Evolutionary conservation across 2,329 filamentous ascomycete species (phyloP).

Genomic region (Aspergillus melleus): DNA sequence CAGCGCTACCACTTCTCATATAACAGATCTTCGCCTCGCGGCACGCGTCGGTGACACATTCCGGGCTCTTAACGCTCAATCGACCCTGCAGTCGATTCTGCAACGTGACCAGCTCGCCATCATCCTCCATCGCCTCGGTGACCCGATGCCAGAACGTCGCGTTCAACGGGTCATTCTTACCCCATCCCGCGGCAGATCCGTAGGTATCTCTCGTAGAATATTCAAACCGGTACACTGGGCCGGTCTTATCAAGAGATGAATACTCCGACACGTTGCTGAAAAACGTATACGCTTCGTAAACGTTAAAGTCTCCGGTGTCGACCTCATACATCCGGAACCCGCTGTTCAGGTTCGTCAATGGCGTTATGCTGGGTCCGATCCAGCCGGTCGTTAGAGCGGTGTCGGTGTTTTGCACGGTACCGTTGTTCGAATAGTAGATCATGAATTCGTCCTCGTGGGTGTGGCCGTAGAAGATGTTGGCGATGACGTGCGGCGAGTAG

Average conservation of each 20-base stretch:
- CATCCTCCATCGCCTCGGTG: slow-evolving; percentile 57
- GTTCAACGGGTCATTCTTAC: slow-evolving; percentile 53
- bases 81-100: slow-evolving; percentile 57
- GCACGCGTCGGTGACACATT: slow-evolving; percentile 54
- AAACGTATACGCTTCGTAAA: slow-evolving; percentile 57
- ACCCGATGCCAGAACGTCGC: slow-evolving; percentile 61
- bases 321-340: slow-evolving; percentile 57
- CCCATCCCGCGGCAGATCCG: slow-evolving; percentile 47
- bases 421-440: slow-evolving; percentile 57
- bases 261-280: slow-evolving; percentile 54
- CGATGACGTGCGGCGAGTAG: slow-evolving; percentile 57
- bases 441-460: slow-evolving; percentile 57
- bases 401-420: slow-evolving; percentile 41
- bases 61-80: slow-evolving; percentile 50
- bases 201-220: slow-evolving; percentile 56
- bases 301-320: slow-evolving; percentile 54
- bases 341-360: slow-evolving; percentile 56
- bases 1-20: slow-evolving; percentile 57
- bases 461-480: slow-evolving; percentile 56
- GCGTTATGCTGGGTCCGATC: slow-evolving; percentile 55
- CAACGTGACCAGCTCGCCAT: slow-evolving; percentile 49
- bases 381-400: slow-evolving; percentile 53
- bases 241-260: slow-evolving; percentile 38
- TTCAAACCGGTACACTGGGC: slow-evolving; percentile 52
- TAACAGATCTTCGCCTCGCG: slow-evolving; percentile 59